Evolutionary conservation across 106 monocot species (phyloP).

Genomic region (Dendrobium chrysotoxum): DNA sequence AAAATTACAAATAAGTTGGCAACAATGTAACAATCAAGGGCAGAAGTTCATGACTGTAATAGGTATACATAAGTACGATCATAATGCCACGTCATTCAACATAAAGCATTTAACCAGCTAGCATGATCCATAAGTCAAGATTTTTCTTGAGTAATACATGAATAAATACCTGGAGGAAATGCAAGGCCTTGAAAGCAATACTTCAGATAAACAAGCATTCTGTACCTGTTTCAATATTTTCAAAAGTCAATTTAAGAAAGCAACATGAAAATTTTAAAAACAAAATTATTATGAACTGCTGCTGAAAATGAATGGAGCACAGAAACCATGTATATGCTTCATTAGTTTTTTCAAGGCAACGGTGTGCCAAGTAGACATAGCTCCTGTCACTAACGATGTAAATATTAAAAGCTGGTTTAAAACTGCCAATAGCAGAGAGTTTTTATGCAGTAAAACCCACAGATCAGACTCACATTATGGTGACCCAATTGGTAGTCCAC

Average conservation of each 20-base stretch:
- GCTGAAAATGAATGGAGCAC: not conserved
- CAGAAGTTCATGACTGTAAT: not conserved
- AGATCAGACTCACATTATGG: not conserved
- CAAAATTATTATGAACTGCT: not conserved
- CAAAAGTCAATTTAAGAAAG: not conserved
- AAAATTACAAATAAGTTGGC: not conserved
- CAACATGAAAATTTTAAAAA: not conserved
- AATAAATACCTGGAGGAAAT: constrained; percentile 87
- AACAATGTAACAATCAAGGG: not conserved
- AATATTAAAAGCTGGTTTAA: not conserved
- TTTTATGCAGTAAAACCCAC: not conserved
- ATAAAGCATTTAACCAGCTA: not conserved
- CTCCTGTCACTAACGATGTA: not conserved
- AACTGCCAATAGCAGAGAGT: not conserved
- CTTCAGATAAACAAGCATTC: constrained; percentile 95
- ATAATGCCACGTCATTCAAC: not conserved
- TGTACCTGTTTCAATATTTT: constrained; percentile 49
- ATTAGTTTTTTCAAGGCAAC: not conserved
- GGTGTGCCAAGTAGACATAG: not conserved
- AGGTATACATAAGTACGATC: not conserved
- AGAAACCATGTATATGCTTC: not conserved
- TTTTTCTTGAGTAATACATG: not conserved
- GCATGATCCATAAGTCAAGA: not conserved
- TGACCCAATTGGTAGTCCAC: not conserved
- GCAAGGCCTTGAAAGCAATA: constrained; percentile 93